Conservation (phyloP, 257 asterid genomes). For the Primulina eburnea region DNA sequence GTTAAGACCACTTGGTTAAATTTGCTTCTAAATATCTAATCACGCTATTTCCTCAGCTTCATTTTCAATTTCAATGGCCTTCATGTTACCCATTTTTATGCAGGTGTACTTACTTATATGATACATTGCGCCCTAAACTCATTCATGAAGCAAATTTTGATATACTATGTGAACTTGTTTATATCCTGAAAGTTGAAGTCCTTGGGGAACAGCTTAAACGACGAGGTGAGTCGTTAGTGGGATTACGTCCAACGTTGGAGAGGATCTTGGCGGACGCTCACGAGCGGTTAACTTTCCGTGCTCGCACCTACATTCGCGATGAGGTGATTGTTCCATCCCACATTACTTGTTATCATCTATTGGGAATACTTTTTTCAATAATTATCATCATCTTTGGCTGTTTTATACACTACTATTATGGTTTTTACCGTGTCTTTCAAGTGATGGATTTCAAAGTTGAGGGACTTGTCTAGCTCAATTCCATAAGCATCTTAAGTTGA, state of each 20-base stretch:
- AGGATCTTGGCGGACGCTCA: slow-evolving; percentile 96
- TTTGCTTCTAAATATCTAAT: not conserved
- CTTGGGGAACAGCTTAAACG: slow-evolving; percentile 85
- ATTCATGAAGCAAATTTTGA: slow-evolving; percentile 97
- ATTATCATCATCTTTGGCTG: not conserved
- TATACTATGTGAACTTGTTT: slow-evolving; percentile 91
- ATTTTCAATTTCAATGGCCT: slow-evolving; percentile 23
- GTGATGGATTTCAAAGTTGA: not conserved
- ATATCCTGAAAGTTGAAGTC: slow-evolving; percentile 92
- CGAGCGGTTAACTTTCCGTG: slow-evolving; percentile 93
- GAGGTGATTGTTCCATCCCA: slow-evolving; percentile 56
- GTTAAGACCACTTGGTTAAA: not conserved
- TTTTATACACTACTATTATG: not conserved
- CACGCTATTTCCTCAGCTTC: slow-evolving; percentile 16
- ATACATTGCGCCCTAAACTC: slow-evolving; percentile 87
- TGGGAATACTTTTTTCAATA: slow-evolving; percentile 14
- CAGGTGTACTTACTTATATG: slow-evolving; percentile 95
- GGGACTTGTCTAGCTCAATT: not conserved
- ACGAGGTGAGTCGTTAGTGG: slow-evolving; percentile 86
- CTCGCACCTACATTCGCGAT: slow-evolving; percentile 90
- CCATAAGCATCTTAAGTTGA: not conserved
- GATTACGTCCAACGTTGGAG: slow-evolving; percentile 83
- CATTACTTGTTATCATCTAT: slow-evolving; percentile 10
- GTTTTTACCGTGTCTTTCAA: not conserved
- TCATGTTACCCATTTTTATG: slow-evolving; percentile 23